These are phyloP conservation scores for Lophiostoma macrostomum DNA, from an alignment of 495 filamentous ascomycete genomes.

Conservation along the genomic window DNA sequence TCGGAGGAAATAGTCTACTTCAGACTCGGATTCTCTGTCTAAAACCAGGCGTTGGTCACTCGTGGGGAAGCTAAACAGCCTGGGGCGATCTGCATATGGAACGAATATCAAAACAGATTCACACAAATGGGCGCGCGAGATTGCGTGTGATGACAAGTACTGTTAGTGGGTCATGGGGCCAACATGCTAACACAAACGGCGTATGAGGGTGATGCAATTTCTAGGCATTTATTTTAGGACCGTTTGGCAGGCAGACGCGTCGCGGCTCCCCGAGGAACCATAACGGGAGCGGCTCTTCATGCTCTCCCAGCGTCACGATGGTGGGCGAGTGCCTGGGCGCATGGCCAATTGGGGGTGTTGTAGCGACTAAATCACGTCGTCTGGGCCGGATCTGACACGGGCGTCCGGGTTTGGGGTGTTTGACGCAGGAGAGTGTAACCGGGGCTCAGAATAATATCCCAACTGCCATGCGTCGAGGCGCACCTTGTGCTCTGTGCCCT, in stretches of 20 bases:
- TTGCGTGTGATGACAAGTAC: slow-evolving; percentile 21
- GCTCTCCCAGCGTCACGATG: not conserved
- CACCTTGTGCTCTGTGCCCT: not conserved
- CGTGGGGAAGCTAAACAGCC: slow-evolving; percentile 18
- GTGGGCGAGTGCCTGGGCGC: not conserved
- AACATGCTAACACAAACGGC: not conserved
- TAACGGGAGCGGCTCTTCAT: slow-evolving; percentile 6
- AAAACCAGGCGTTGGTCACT: slow-evolving; percentile 29
- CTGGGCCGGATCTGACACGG: slow-evolving; percentile 13
- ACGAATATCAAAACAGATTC: slow-evolving; percentile 26
- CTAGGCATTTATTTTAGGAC: not conserved
- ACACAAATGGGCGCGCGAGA: slow-evolving; percentile 8
- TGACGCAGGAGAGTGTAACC: slow-evolving; percentile 13
- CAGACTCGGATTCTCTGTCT: slow-evolving; percentile 10
- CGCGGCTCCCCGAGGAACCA: slow-evolving; percentile 5
- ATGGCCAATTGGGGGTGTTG: slow-evolving; percentile 6
- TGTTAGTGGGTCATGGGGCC: not conserved
- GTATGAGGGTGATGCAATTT: not conserved
- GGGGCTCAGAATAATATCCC: no score
- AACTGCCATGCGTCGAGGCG: slow-evolving; percentile 5
- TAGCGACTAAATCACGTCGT: not conserved
- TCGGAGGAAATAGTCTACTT: not conserved
- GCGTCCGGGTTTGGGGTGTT: slow-evolving; percentile 11
- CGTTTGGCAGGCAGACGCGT: slow-evolving; percentile 4
- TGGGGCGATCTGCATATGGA: slow-evolving; percentile 22